Percentiles rank a stretch among this genome's conserved stretches.
These are phyloP conservation scores for Guillardia theta DNA, from an alignment of 78 protist species.

Conservation along the genomic window DNA sequence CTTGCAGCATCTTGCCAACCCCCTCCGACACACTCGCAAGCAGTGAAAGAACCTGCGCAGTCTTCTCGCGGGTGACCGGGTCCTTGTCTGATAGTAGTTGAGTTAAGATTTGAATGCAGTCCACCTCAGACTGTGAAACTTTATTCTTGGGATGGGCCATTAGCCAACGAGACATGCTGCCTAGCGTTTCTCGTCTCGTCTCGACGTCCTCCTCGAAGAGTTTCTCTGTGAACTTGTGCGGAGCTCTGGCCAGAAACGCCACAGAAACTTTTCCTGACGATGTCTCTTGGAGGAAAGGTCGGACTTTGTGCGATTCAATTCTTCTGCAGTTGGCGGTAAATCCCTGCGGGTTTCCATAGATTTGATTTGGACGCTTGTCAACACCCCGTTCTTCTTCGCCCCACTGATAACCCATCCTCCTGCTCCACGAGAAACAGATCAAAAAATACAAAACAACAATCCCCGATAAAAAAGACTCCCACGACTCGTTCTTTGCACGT, in stretches of 20 bases:
- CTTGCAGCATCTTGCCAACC: not conserved
- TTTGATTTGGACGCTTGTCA: not conserved
- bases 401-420: not conserved
- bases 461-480: too few species aligned
- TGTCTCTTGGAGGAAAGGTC: not conserved
- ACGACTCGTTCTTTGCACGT: too few species aligned
- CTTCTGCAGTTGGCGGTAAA: not conserved
- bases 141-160: not conserved
- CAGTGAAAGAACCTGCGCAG: not conserved
- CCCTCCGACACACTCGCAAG: not conserved
- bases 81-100: not conserved
- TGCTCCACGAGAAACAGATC: not conserved
- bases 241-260: conserved; percentile 7
- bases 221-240: not conserved
- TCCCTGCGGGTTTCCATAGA: not conserved
- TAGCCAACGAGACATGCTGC: not conserved
- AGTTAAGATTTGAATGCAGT: not conserved
- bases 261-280: not conserved
- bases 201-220: not conserved
- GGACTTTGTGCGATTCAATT: not conserved
- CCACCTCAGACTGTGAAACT: not conserved
- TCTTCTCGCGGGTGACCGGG: not conserved
- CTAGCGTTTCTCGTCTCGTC: not conserved
- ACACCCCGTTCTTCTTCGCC: not conserved
- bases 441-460: too few species aligned